phyloP scores from a whole-genome alignment of 2,329 filamentous ascomycete species.

The Ascochyta clinopodiicola region DNA sequence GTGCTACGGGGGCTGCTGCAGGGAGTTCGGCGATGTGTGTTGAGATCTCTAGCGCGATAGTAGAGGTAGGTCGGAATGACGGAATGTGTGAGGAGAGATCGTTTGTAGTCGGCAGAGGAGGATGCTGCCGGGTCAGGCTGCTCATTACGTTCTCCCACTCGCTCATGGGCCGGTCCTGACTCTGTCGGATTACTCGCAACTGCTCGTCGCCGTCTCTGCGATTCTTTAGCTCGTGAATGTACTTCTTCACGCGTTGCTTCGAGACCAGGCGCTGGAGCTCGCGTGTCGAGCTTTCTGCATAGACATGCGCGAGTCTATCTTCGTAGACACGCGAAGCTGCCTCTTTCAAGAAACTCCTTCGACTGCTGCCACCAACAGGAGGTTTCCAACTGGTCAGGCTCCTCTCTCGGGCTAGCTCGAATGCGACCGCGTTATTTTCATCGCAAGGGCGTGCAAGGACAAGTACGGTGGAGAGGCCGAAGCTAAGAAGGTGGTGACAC shows the following conservation, averaged over 20 bases:
- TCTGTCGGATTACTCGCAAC: constrained; percentile 45
- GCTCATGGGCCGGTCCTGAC: constrained; percentile 51
- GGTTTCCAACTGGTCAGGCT: constrained; percentile 65
- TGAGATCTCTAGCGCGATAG: constrained; percentile 28
- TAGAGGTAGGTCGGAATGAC: constrained; percentile 28
- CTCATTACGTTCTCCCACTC: constrained; percentile 48
- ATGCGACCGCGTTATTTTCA: constrained; percentile 53
- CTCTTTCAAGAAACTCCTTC: constrained; percentile 65
- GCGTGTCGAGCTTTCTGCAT: constrained; percentile 42
- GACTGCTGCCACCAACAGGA: constrained; percentile 54
- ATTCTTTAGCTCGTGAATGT: constrained; percentile 52
- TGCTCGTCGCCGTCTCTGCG: constrained; percentile 46
- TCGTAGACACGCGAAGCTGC: constrained; percentile 67
- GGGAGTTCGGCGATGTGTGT: constrained; percentile 30
- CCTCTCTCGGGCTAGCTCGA: constrained; percentile 59
- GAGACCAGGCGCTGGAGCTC: constrained; percentile 49
- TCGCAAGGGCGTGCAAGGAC: constrained; percentile 54
- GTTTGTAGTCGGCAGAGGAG: constrained; percentile 23
- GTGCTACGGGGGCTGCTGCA: constrained; percentile 11
- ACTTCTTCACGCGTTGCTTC: constrained; percentile 51
- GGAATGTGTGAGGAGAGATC: constrained; percentile 43
- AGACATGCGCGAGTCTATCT: constrained; percentile 52
- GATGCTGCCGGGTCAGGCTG: constrained; percentile 35
- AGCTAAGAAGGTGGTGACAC: constrained; percentile 65
- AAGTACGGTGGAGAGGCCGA: constrained; percentile 64